Percentiles rank a stretch among this genome's conserved stretches.
These are phyloP conservation scores for Halocafeteria seosinensis DNA, from an alignment of 108 stramenopile species.

Conservation along the genomic window DNA sequence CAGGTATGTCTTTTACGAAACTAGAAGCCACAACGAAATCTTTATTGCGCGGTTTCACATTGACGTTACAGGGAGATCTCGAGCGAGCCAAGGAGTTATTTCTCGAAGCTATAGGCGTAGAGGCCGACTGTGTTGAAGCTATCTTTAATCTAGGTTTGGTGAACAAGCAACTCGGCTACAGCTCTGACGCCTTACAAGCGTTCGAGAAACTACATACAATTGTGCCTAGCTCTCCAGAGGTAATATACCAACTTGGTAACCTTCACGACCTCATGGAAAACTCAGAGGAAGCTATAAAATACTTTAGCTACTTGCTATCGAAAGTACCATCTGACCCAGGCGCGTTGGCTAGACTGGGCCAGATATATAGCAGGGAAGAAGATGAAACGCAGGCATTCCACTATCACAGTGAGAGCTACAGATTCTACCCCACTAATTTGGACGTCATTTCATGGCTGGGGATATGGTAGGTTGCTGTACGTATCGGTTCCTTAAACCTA, in stretches of 20 bases:
- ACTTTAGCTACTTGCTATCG: slow-evolving; percentile 59
- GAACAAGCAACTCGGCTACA: slow-evolving; percentile 33
- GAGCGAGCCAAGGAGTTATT: slow-evolving; percentile 53
- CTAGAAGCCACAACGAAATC: too few species aligned
- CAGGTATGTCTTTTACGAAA: too few species aligned
- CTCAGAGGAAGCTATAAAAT: slow-evolving; percentile 31
- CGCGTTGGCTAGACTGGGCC: slow-evolving; percentile 49
- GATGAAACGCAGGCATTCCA: slow-evolving; percentile 52
- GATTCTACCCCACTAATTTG: slow-evolving; percentile 60
- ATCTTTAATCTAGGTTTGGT: slow-evolving; percentile 66
- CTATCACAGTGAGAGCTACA: slow-evolving; percentile 48
- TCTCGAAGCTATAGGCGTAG: slow-evolving; percentile 65
- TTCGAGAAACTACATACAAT: slow-evolving; percentile 66
- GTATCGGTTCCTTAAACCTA: too few species aligned
- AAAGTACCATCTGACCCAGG: slow-evolving; percentile 52
- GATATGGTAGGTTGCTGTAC: slow-evolving; percentile 66
- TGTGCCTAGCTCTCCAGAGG: slow-evolving; percentile 56
- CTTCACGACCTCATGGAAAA: slow-evolving; percentile 43
- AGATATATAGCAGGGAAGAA: slow-evolving; percentile 38
- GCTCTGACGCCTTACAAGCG: slow-evolving; percentile 50
- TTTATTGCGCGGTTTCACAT: too few species aligned
- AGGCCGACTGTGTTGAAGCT: slow-evolving; percentile 63
- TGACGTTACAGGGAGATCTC: slow-evolving; percentile 44
- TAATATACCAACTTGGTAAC: slow-evolving; percentile 62
- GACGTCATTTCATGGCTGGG: slow-evolving; percentile 66